Conservation (phyloP, 2,329 filamentous ascomycete genomes). For the Diaporthe caulivora region DNA sequence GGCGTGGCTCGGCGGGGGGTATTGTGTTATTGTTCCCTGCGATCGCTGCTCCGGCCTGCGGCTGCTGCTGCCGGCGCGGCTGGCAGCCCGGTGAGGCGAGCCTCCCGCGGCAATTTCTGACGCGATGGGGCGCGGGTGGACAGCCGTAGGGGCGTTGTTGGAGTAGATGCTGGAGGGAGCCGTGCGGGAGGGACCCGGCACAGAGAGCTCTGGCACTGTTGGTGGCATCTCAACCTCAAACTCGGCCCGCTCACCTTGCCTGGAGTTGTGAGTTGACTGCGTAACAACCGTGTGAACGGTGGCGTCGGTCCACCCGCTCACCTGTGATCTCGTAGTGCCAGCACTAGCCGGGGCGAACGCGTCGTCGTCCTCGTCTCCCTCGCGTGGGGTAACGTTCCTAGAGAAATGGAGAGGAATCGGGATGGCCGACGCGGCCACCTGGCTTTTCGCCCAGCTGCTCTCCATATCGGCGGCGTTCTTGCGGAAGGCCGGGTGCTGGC, state of each 20-base stretch:
- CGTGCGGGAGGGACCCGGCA: not conserved
- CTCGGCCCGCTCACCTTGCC: not conserved
- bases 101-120: not conserved
- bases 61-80: not conserved
- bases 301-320: conserved; percentile 25
- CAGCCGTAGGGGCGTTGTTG: conserved; percentile 10
- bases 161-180: conserved; percentile 36
- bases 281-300: conserved; percentile 21
- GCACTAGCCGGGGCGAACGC: not conserved
- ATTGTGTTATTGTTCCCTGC: not conserved
- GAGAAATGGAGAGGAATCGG: conserved; percentile 28
- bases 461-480: conserved; percentile 13
- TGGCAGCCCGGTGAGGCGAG: not conserved
- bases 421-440: conserved; percentile 30
- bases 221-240: not conserved
- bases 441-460: not conserved
- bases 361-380: conserved; percentile 30
- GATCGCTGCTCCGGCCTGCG: not conserved
- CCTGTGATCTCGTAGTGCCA: not conserved
- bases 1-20: not conserved
- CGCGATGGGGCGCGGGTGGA: conserved; percentile 31
- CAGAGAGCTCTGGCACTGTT: not conserved
- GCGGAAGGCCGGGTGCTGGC: conserved; percentile 33
- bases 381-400: not conserved
- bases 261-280: conserved; percentile 1